Conservation (phyloP, 768 basidiomycete genomes). For the Rhodotorula diobovata region DNA sequence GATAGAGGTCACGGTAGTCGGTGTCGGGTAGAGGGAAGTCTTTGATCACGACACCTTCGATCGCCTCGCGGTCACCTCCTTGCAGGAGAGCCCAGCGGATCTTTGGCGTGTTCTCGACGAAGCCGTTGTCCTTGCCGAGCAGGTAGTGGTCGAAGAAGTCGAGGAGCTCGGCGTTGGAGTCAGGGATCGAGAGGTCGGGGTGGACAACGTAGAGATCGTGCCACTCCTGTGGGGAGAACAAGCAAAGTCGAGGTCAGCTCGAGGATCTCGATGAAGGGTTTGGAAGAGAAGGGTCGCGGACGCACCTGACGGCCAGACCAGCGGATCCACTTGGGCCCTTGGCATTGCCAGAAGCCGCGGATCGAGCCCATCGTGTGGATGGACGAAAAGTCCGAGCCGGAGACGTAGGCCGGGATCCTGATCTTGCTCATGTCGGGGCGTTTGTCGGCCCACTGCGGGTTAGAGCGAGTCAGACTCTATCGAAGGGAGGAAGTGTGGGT, state of each 20-base stretch:
- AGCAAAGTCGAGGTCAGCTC: background rate
- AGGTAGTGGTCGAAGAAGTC: conserved; percentile 37
- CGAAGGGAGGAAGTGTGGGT: no score
- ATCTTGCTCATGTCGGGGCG: conserved; percentile 31
- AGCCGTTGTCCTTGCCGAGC: conserved; percentile 34
- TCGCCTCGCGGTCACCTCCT: conserved; percentile 30
- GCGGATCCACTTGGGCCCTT: conserved; percentile 20
- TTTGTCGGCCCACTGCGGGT: conserved; percentile 34
- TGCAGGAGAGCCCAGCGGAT: conserved; percentile 31
- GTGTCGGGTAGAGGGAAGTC: conserved; percentile 33
- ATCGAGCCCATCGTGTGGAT: conserved; percentile 38
- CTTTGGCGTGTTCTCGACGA: conserved; percentile 30
- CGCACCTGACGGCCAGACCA: conserved; percentile 22
- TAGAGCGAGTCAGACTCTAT: background rate
- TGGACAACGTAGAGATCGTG: conserved; percentile 32
- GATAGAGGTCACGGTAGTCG: conserved; percentile 26
- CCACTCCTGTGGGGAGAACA: conserved; percentile 28
- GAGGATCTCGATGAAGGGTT: no score
- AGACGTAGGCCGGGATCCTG: conserved; percentile 30
- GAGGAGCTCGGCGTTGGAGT: conserved; percentile 25
- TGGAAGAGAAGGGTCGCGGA: no score
- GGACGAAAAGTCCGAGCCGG: conserved; percentile 34
- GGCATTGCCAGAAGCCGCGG: conserved; percentile 27
- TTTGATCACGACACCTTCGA: conserved; percentile 21
- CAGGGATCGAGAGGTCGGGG: no score